Percentiles rank a stretch among this genome's conserved stretches.
Evolutionary conservation across 495 filamentous ascomycete genomes (phyloP).

Genomic region (Penicillium lividum): DNA sequence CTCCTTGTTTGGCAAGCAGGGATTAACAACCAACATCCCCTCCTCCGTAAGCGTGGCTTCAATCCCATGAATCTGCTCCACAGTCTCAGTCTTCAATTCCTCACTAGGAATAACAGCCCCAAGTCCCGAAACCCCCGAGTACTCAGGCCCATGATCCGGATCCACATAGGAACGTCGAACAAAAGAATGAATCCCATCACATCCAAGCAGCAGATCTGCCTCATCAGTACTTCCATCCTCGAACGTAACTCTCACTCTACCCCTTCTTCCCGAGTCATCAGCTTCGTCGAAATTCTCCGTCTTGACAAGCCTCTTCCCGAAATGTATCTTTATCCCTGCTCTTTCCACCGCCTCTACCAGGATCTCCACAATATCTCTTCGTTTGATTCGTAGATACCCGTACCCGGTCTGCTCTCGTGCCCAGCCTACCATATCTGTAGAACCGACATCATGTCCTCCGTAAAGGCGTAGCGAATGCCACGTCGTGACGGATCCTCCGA

Average conservation of each 20-base stretch:
- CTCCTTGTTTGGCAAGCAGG: constrained; percentile 27
- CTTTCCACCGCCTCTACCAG: constrained; percentile 26
- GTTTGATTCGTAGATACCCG: constrained; percentile 38
- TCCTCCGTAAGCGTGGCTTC: constrained; percentile 46
- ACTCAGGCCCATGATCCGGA: constrained; percentile 29
- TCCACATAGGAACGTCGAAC: constrained; percentile 32
- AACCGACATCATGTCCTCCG: constrained; percentile 23
- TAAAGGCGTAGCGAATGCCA: constrained; percentile 30
- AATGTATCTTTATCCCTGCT: constrained; percentile 25
- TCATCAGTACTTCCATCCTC: constrained; percentile 31
- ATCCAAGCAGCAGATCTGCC: constrained; percentile 55
- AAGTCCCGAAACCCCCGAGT: constrained; percentile 39
- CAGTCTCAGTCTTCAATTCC: constrained; percentile 10
- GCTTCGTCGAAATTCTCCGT: constrained; percentile 9
- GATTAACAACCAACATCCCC: constrained; percentile 50
- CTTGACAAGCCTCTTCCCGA: constrained; percentile 19
- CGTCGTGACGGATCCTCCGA: constrained; percentile 21
- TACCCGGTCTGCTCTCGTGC: constrained; percentile 28
- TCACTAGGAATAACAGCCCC: constrained; percentile 43
- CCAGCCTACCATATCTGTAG: constrained; percentile 21
- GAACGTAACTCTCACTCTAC: constrained; percentile 27
- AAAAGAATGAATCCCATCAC: constrained; percentile 57
- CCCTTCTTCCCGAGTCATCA: constrained; percentile 3
- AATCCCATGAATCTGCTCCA: constrained; percentile 27
- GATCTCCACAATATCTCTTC: constrained; percentile 30